These are phyloP conservation scores for Leccinum aurantiacum DNA, from an alignment of 768 basidiomycete species.

Conservation along the genomic window DNA sequence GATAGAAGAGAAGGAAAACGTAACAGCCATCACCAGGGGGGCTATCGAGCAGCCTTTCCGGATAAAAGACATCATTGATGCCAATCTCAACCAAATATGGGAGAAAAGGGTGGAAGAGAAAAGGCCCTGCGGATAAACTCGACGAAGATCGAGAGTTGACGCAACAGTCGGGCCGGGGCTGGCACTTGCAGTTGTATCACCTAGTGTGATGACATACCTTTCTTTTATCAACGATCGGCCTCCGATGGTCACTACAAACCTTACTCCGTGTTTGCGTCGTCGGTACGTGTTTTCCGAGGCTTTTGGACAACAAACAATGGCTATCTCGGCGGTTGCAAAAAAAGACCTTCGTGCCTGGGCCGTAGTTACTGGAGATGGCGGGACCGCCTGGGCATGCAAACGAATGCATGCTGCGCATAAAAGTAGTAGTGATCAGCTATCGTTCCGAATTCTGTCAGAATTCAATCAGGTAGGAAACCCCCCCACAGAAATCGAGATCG, in stretches of 20 bases:
- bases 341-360: neutral
- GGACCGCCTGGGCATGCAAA: no score
- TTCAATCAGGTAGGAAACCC: no score
- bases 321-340: neutral
- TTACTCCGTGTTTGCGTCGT: neutral
- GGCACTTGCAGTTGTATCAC: no score
- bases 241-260: neutral
- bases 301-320: neutral
- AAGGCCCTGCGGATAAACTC: neutral
- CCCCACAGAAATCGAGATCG: neutral
- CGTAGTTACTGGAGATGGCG: neutral
- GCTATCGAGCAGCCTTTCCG: neutral
- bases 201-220: no score
- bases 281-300: neutral
- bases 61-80: neutral
- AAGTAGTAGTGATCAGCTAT: no score
- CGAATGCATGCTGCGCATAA: no score
- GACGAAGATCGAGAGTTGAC: neutral
- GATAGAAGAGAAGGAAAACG: neutral
- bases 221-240: neutral
- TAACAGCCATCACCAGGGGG: neutral
- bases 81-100: neutral
- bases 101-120: neutral
- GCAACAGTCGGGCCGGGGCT: neutral
- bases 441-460: no score